Base-by-base conservation (phyloP, 805 yeast genomes). In the Teunomyces funiuensis region DNA sequence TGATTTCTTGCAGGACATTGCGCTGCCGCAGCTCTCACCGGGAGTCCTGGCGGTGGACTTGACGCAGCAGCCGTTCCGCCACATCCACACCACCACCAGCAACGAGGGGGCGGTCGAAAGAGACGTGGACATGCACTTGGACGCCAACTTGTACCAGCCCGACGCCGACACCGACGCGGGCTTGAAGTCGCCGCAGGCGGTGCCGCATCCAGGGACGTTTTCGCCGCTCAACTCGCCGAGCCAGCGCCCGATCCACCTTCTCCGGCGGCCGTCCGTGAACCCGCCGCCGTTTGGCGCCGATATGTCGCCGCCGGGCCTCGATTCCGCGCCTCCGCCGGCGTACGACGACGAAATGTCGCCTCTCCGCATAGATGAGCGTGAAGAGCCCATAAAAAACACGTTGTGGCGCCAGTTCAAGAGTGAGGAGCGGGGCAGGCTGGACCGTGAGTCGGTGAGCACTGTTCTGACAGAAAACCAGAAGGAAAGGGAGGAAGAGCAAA, bases 121-220 rank as follows among this genome's bases (percentile, higher is more conserved):
- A 33, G 75, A 71, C 39, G 42, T 47, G 9, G 63, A 66, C 43
- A 60, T 69, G 60, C 76, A 70, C 47, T 53, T 71, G 22, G 73
- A 61, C 19, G 67, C 75, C 3, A 71, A 71, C 42, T 44, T 83
- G 5, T 83, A 79, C 57, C 71, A 75, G 49, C 90, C 89, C 0
- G 71, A 65, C 1, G n/a, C n/a, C n/a, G 73, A 72, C 4, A 37
- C 46, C 1, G 46, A 50, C 9, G 57, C 69, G 4, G 77, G 68
- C 39, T 50, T 80, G 39, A 64, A 73, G 22, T 80, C 87, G 0
- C 85, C 86, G 1, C 89, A 80, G 46, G 88, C 87, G 3, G 55
- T 73, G 34, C 88, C 88, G 2, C 64, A 58, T 47, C 63, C 65
- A 4, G 61, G 52, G 2, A 59, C 65, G 1, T 53, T 63, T 38